Evolutionary conservation across 257 asterid genomes (phyloP).

Genomic region (Penstemon eatonii): DNA sequence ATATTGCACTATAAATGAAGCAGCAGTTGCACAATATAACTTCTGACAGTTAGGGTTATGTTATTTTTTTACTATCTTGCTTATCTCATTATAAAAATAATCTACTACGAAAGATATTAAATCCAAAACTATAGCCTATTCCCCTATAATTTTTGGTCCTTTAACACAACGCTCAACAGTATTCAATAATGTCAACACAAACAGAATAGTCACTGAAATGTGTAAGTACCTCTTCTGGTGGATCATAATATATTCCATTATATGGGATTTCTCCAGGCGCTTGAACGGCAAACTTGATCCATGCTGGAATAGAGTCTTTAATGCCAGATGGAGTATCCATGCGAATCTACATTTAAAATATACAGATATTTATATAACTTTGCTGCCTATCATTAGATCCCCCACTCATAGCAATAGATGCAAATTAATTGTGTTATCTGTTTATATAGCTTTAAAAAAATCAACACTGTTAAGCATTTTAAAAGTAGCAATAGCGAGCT

Average conservation of each 20-base stretch:
- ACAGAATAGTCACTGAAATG: conserved; percentile 14
- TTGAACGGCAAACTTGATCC: conserved; percentile 94
- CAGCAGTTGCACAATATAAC: too few relatives aligned
- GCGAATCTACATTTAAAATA: conserved; percentile 68
- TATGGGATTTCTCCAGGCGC: conserved; percentile 96
- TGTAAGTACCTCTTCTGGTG: conserved; percentile 81
- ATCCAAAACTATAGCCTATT: too few relatives aligned
- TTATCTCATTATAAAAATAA: too few relatives aligned
- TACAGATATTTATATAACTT: conserved; percentile 19
- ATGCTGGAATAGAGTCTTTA: conserved; percentile 98
- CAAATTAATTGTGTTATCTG: conserved; percentile 6
- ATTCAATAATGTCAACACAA: conserved; percentile 8
- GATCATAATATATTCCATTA: conserved; percentile 93
- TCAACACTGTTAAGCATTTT: conserved; percentile 5
- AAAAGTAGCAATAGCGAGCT: conserved; percentile 16
- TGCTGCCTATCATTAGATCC: conserved; percentile 12
- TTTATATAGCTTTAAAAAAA: conserved; percentile 17
- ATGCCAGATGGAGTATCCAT: conserved; percentile 96
- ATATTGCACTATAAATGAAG: too few relatives aligned
- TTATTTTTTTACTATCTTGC: too few relatives aligned
- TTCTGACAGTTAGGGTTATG: too few relatives aligned
- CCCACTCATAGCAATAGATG: conserved; percentile 21
- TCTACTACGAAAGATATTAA: too few relatives aligned
- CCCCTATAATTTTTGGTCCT: too few relatives aligned
- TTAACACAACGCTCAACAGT: too few relatives aligned